Evolutionary conservation across 805 yeast genomes (phyloP).

Genomic region (Lachancea cidri): DNA sequence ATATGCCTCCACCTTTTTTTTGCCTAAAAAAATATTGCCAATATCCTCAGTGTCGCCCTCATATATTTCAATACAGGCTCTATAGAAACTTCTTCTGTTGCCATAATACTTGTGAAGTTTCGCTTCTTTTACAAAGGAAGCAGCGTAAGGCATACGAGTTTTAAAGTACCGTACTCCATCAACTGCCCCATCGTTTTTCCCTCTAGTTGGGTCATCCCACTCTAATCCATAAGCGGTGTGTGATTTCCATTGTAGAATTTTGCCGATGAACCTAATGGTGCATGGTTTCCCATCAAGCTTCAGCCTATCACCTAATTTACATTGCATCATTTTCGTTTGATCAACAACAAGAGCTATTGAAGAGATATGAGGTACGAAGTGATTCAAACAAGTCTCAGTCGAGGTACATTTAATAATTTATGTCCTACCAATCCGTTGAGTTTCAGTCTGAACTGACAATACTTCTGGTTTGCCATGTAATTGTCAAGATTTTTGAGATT

Average conservation of each 20-base stretch:
- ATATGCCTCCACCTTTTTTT: slow-evolving; percentile 52
- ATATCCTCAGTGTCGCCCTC: slow-evolving; percentile 31
- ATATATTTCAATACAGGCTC: slow-evolving; percentile 50
- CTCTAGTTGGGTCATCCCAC: slow-evolving; percentile 71
- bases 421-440: too few relatives aligned
- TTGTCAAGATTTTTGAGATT: too few relatives aligned
- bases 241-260: slow-evolving; percentile 56
- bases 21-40: slow-evolving; percentile 42
- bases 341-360: too few relatives aligned
- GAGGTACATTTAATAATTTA: too few relatives aligned
- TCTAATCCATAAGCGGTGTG: slow-evolving; percentile 67
- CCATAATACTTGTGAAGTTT: slow-evolving; percentile 33
- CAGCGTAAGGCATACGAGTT: slow-evolving; percentile 16
- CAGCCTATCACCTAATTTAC: slow-evolving; percentile 30
- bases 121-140: slow-evolving; percentile 21
- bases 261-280: slow-evolving; percentile 60
- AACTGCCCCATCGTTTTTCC: slow-evolving; percentile 65
- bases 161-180: slow-evolving; percentile 53
- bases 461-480: too few relatives aligned
- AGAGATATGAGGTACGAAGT: not conserved
- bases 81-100: slow-evolving; percentile 32
- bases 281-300: slow-evolving; percentile 44
- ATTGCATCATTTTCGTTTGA: slow-evolving; percentile 8
- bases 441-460: too few relatives aligned
- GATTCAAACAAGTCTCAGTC: too few relatives aligned